Base-by-base conservation (phyloP, 2,329 filamentous ascomycete genomes). In the Thielaviopsis ethacetica region DNA sequence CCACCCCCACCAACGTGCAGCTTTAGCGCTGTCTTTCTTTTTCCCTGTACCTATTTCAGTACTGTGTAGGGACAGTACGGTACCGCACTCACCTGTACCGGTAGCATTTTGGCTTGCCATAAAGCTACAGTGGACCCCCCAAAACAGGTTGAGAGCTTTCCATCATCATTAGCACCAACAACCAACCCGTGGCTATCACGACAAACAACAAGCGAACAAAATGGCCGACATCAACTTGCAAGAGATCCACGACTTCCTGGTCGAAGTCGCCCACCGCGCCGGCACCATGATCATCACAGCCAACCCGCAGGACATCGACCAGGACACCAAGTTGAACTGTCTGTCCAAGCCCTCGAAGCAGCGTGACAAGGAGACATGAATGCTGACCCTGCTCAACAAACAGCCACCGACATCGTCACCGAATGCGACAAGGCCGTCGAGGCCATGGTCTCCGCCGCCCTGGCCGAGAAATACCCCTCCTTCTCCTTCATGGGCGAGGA, bases 401-500 rank as follows among this genome's bases (percentile, higher is more conserved):
- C 64, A 85, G 83, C 83, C 58, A 80, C 80, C 65, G 83, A 86
- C 67, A 79, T 86, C 56, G 83, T 86, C 50, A 86, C 83, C 24
- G 83, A 85, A 67, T 79, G 80, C 21, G 83, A 86, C 71, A 76
- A 81, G 67, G 81, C 79, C 13, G 81, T 86, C 57, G 83, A 86
- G 68, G 72, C 74, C 57, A 80, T 82, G 73, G 79, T 85, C 58
- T 78, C 76, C 7, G 68, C 71, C 17, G 73, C 73, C 49, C 75
- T 86, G 15, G 71, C 70, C 2, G 63, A 70, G 17, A 69, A 73
- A 19, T 84, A 82, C 67, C 82, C 83, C 0, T 63, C 67, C 62
- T 79, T 78, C 66, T 69, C 75, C 63, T 88, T 88, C 69, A 81
- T 89, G 69, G 85, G 85, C 67, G 85, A 88, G 68, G 86, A 91